Conservation (phyloP, 768 basidiomycete species). For the Psilocybe sp. region DNA sequence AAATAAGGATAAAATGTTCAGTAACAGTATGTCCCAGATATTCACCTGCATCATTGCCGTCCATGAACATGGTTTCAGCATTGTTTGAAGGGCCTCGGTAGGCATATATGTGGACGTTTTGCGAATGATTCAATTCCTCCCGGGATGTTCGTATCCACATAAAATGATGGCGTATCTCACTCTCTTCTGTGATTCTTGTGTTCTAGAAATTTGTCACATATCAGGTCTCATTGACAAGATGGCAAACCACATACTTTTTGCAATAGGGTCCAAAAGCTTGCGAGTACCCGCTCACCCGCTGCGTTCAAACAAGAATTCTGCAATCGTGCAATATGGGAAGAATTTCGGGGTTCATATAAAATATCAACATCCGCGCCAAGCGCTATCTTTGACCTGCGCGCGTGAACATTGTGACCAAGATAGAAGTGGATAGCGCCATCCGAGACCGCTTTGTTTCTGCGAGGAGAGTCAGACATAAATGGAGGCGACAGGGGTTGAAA, state of each 20-base stretch:
- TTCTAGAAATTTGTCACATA: too few relatives aligned
- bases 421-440: conserved; percentile 18
- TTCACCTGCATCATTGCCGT: too few relatives aligned
- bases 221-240: too few relatives aligned
- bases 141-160: too few relatives aligned
- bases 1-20: too few relatives aligned
- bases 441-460: conserved; percentile 17
- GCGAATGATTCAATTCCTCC: too few relatives aligned
- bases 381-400: conserved; percentile 11
- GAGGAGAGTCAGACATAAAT: neutral
- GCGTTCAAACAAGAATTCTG: conserved; percentile 22
- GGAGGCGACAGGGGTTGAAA: neutral
- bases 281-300: conserved; percentile 28
- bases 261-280: conserved; percentile 30
- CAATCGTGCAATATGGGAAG: conserved; percentile 34
- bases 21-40: too few relatives aligned
- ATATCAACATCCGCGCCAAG: conserved; percentile 19
- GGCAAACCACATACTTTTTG: conserved; percentile 28
- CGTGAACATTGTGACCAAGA: conserved; percentile 12
- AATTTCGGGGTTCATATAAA: conserved; percentile 25
- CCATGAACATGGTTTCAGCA: too few relatives aligned
- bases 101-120: too few relatives aligned
- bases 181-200: too few relatives aligned
- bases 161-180: too few relatives aligned
- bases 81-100: too few relatives aligned